These are phyloP conservation scores for Aspergillus biplanus DNA, from an alignment of 495 filamentous ascomycete species.

Conservation along the genomic window DNA sequence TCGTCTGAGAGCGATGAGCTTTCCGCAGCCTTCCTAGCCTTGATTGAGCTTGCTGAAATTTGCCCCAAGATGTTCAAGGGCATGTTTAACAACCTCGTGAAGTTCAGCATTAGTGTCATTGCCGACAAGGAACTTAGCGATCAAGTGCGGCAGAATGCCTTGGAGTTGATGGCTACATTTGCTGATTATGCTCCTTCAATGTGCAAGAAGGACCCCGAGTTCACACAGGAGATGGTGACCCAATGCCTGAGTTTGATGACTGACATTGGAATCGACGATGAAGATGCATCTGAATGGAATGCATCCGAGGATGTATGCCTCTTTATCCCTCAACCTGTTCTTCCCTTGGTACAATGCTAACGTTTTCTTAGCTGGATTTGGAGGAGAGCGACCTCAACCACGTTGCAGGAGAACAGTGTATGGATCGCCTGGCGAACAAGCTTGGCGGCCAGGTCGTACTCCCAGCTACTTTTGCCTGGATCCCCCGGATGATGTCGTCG, in stretches of 20 bases:
- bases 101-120: conserved; percentile 88
- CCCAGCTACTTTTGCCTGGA: conserved; percentile 93
- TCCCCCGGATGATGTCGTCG: conserved; percentile 96
- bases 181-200: conserved; percentile 91
- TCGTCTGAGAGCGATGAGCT: conserved; percentile 85
- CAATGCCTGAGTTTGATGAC: conserved; percentile 99
- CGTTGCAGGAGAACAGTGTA: conserved; percentile 97
- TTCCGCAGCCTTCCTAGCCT: conserved; percentile 80
- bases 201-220: conserved; percentile 90
- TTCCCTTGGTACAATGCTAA: conserved; percentile 22
- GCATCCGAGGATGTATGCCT: conserved; percentile 82
- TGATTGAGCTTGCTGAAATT: conserved; percentile 91
- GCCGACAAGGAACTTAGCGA: conserved; percentile 94
- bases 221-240: conserved; percentile 95
- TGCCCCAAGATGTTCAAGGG: conserved; percentile 96
- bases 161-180: conserved; percentile 98
- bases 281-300: conserved; percentile 94
- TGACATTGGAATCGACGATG: conserved; percentile 94
- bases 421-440: conserved; percentile 98
- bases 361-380: conserved; percentile 67
- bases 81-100: conserved; percentile 86
- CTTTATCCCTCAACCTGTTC: background rate
- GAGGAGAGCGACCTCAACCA: conserved; percentile 98
- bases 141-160: conserved; percentile 86
- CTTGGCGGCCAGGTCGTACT: conserved; percentile 86